Evolutionary conservation across 2,329 filamentous ascomycete species (phyloP), one percentile per base, ranked within the genome.

Genomic region (Cryphonectria naterciae): DNA sequence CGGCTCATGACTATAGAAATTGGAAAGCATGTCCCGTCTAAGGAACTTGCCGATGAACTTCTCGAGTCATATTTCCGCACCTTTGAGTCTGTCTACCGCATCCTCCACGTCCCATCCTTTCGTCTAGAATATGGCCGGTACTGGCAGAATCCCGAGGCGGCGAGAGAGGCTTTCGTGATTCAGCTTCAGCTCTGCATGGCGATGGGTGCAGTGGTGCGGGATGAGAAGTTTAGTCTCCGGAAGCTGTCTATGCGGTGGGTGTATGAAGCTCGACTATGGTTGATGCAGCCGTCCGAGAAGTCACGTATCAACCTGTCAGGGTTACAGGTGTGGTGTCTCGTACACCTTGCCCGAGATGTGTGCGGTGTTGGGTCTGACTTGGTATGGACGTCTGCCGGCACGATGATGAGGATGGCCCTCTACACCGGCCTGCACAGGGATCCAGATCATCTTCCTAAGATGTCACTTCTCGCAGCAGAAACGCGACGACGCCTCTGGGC

Each of bases 101-200:
- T 89, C 1, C 74, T 89, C 0, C 86, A 89, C 70, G 76, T 87
- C 0, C 86, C 86, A 0, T 83, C 80, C 1, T 88, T 89, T 61
- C 78, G 70, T 37, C 79, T 75, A 8, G 81, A 84, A 2, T 89
- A 87, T 28, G 80, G 81, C 11, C 75, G 77, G 3, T 87, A 85
- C 76, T 88, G 85, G 85, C 78, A 82, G 43, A 80, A 82, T 22
- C 81, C 83, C 0, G 74, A 77, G 28, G 78, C 78, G 0, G 79
- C 81, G 1, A 84, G 81, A 52, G 85, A 88, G 35, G 80, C 81
- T 0, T 90, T 90, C 65, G 71, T 89, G 1, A 82, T 89, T 19
- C 87, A 87, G 62, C 73, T 90, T 2, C 89, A 90, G 73, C 78
- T 91, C 0, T 83, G 90, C 0, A 77, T 91, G 4, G 87, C 89